These are phyloP conservation scores for Solanum ossicruentum DNA, from an alignment of 257 asterid species.

Conservation along the genomic window DNA sequence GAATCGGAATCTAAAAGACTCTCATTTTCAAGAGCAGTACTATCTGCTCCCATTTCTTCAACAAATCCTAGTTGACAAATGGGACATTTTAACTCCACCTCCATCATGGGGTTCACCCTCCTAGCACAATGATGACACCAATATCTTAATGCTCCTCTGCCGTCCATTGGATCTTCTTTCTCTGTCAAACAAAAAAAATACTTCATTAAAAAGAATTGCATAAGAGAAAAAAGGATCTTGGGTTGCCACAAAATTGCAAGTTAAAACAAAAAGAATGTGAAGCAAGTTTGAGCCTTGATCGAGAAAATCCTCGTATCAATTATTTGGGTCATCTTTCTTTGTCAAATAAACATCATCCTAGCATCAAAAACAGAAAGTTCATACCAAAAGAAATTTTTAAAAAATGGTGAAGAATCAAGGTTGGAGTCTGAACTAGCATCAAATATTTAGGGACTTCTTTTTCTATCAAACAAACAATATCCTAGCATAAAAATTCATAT, in stretches of 20 bases:
- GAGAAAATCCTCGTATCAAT: not conserved
- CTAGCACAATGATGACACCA: constrained; percentile 79
- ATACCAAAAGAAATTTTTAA: not conserved
- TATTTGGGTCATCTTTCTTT: not conserved
- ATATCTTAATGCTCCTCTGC: constrained; percentile 22
- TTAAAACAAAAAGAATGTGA: not conserved
- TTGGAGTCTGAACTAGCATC: not conserved
- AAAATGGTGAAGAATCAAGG: not conserved
- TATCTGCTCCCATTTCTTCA: constrained; percentile 43
- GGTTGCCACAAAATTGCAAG: not conserved
- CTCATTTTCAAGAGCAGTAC: constrained; percentile 15
- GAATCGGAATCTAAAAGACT: constrained; percentile 31
- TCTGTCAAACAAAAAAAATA: not conserved
- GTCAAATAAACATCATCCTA: not conserved
- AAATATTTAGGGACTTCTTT: not conserved
- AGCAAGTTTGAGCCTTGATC: not conserved
- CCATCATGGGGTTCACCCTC: constrained; percentile 52
- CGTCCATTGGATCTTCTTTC: constrained; percentile 32
- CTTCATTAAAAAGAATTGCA: not conserved
- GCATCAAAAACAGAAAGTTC: not conserved
- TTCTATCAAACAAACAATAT: not conserved
- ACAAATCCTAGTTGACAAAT: constrained; percentile 65
- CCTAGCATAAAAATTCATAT: not conserved
- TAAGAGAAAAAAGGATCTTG: not conserved
- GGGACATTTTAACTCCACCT: constrained; percentile 63